Evolutionary conservation across 192 early-diverging fungal species (phyloP).

Genomic region (Endogone sp.): DNA sequence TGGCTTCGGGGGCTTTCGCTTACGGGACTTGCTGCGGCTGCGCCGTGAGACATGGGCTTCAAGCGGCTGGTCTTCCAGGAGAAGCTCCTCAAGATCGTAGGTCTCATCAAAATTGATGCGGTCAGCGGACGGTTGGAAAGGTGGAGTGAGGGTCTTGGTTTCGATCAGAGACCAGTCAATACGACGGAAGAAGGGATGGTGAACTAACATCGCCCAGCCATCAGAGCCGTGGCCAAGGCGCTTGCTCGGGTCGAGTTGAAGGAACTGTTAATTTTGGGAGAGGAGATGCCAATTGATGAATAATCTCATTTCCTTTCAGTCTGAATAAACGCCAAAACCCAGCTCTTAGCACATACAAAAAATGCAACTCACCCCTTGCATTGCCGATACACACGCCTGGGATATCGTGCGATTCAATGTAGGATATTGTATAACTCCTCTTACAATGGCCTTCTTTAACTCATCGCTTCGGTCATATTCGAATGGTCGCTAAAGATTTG

Average conservation of each 20-base stretch:
- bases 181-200: constrained; percentile 49
- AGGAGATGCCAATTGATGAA: too few species aligned
- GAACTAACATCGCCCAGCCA: constrained; percentile 36
- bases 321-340: too few species aligned
- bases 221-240: constrained; percentile 42
- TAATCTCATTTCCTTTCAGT: too few species aligned
- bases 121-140: constrained; percentile 41
- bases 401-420: constrained; percentile 44
- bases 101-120: constrained; percentile 73
- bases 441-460: constrained; percentile 55
- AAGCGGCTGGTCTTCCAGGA: constrained; percentile 69
- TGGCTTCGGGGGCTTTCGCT: constrained; percentile 16
- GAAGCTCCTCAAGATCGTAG: constrained; percentile 69
- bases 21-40: constrained; percentile 25
- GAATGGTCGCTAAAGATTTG: constrained; percentile 54
- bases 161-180: constrained; percentile 42
- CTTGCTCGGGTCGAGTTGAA: constrained; percentile 44
- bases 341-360: too few species aligned
- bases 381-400: constrained; percentile 63
- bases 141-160: constrained; percentile 37
- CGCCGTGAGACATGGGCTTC: constrained; percentile 11
- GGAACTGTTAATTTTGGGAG: constrained; percentile 31
- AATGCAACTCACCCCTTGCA: constrained; percentile 64
- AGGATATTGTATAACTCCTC: constrained; percentile 59
- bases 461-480: constrained; percentile 49